These are phyloP conservation scores for Yamadazyma buinensis DNA, from an alignment of 1,139 yeast species.

Conservation along the genomic window DNA sequence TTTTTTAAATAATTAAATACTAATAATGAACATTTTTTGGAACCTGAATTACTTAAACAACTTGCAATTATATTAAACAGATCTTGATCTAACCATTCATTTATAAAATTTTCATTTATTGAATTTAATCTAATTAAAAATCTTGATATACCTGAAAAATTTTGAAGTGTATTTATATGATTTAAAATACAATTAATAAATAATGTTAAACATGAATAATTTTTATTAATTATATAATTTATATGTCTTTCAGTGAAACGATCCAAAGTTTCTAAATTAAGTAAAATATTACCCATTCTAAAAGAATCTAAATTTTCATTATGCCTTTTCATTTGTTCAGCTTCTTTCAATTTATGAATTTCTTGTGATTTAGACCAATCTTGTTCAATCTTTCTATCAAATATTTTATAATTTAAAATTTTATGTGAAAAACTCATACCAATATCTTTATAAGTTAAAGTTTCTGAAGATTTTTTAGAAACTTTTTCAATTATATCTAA, in stretches of 20 bases:
- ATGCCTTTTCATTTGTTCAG: slow-evolving; percentile 12
- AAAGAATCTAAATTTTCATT: slow-evolving; percentile 23
- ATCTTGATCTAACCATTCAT: slow-evolving; percentile 25
- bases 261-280: slow-evolving; percentile 24
- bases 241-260: slow-evolving; percentile 25
- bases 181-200: slow-evolving; percentile 38
- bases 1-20: slow-evolving; percentile 22
- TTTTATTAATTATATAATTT: slow-evolving; percentile 17
- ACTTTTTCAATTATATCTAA: slow-evolving; percentile 32
- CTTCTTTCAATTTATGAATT: neutral
- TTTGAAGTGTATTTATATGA: slow-evolving; percentile 34
- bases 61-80: slow-evolving; percentile 30
- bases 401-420: slow-evolving; percentile 23
- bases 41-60: slow-evolving; percentile 26
- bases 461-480: slow-evolving; percentile 13
- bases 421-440: slow-evolving; percentile 27
- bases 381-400: slow-evolving; percentile 21
- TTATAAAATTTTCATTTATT: slow-evolving; percentile 14
- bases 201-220: slow-evolving; percentile 22
- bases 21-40: slow-evolving; percentile 24
- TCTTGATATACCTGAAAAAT: slow-evolving; percentile 29
- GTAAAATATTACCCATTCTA: slow-evolving; percentile 29
- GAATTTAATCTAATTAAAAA: slow-evolving; percentile 20
- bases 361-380: slow-evolving; percentile 7
- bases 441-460: slow-evolving; percentile 26